Percentiles rank a stretch among this genome's conserved stretches.
phyloP scores from a whole-genome alignment of 768 basidiomycete genomes.

The Boletus rubropictus region DNA sequence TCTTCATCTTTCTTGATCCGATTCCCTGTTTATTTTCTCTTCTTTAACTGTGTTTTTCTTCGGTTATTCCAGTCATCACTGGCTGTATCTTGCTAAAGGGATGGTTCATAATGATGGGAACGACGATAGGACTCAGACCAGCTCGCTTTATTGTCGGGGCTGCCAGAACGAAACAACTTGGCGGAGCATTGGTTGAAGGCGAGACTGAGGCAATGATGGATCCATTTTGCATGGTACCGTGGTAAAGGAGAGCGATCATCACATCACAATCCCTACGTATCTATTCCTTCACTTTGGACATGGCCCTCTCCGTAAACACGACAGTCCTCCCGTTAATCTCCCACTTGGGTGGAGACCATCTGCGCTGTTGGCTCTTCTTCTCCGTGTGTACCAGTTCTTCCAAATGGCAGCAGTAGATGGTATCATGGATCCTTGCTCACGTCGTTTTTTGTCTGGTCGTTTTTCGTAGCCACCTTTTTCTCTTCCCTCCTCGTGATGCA shows the following conservation, averaged over 20 bases:
- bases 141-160: slow-evolving; percentile 6
- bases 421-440: slow-evolving; percentile 4
- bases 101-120: slow-evolving; percentile 17
- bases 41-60: slow-evolving; percentile 23
- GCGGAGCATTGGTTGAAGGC: slow-evolving; percentile 11
- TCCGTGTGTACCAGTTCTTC: background rate
- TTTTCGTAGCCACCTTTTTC: background rate
- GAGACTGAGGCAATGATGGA: slow-evolving; percentile 19
- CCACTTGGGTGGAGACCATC: slow-evolving; percentile 7
- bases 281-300: slow-evolving; percentile 30
- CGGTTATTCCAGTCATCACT: slow-evolving; percentile 21
- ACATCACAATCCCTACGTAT: slow-evolving; percentile 28
- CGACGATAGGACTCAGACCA: slow-evolving; percentile 14
- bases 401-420: background rate
- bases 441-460: background rate
- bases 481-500: background rate
- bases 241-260: slow-evolving; percentile 20
- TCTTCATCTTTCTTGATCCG: slow-evolving; percentile 25
- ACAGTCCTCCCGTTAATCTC: slow-evolving; percentile 15
- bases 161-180: slow-evolving; percentile 12
- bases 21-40: slow-evolving; percentile 29
- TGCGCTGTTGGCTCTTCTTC: slow-evolving; percentile 5
- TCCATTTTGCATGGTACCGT: slow-evolving; percentile 18
- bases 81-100: slow-evolving; percentile 27
- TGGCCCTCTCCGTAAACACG: slow-evolving; percentile 14